Conservation (phyloP, 1,139 yeast species). For the Protomyces inouyei region DNA sequence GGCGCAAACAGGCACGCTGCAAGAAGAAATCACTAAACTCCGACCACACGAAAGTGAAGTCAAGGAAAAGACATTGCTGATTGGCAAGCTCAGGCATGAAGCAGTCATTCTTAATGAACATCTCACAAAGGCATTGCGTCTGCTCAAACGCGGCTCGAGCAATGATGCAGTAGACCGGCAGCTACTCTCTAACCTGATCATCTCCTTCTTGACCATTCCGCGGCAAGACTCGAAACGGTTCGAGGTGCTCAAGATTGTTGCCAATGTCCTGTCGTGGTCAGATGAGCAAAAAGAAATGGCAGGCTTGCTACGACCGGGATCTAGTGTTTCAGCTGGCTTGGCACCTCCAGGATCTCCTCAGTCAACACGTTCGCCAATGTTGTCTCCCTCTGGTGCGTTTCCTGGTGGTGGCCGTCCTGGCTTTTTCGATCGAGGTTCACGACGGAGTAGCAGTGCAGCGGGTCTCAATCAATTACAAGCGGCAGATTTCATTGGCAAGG, state of each 20-base stretch:
- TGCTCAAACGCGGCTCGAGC: slow-evolving; percentile 63
- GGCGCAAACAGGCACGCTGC: slow-evolving; percentile 35
- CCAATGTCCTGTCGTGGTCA: slow-evolving; percentile 84
- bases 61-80: slow-evolving; percentile 69
- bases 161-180: slow-evolving; percentile 62
- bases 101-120: slow-evolving; percentile 90
- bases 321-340: not conserved
- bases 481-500: slow-evolving; percentile 24
- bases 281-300: slow-evolving; percentile 76
- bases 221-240: slow-evolving; percentile 91
- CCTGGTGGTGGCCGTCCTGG: not conserved
- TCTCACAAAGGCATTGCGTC: slow-evolving; percentile 77
- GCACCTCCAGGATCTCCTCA: not conserved
- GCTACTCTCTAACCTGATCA: slow-evolving; percentile 73
- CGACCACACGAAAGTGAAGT: slow-evolving; percentile 48
- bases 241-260: slow-evolving; percentile 78
- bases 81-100: slow-evolving; percentile 91
- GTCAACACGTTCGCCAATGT: not conserved
- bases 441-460: slow-evolving; percentile 10
- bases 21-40: slow-evolving; percentile 36
- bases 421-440: not conserved
- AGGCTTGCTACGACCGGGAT: slow-evolving; percentile 47
- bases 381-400: not conserved
- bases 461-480: slow-evolving; percentile 9
- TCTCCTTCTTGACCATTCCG: slow-evolving; percentile 81